phyloP scores from a whole-genome alignment of 306 rosid species.

The Cucumis melo region DNA sequence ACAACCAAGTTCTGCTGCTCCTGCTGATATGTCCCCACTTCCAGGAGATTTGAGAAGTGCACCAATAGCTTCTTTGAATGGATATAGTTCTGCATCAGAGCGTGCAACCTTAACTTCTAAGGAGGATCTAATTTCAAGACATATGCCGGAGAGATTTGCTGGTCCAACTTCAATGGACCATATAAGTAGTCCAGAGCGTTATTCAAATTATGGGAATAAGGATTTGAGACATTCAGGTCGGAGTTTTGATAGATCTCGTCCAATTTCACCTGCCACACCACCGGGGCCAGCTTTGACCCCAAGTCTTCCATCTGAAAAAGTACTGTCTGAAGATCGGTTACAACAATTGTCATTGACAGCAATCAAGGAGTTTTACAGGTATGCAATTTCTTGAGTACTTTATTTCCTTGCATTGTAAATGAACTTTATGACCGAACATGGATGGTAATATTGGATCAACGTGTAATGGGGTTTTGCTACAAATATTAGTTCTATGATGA shows the following conservation, averaged over 20 bases:
- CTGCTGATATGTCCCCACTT: constrained; percentile 28
- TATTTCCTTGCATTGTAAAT: background rate
- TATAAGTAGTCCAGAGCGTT: constrained; percentile 31
- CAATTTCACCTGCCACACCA: constrained; percentile 30
- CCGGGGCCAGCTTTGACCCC: constrained; percentile 30
- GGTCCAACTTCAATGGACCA: constrained; percentile 47
- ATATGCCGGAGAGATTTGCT: constrained; percentile 28
- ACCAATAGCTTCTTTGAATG: constrained; percentile 40
- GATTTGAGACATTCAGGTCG: constrained; percentile 45
- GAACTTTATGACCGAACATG: background rate
- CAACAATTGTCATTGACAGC: constrained; percentile 52
- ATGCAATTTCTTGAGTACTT: constrained; percentile 1
- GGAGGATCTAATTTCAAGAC: constrained; percentile 38
- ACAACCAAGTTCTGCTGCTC: constrained; percentile 27
- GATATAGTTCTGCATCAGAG: constrained; percentile 37
- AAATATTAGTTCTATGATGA: background rate
- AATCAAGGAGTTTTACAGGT: constrained; percentile 92
- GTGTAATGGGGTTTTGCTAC: background rate
- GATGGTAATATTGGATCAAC: background rate
- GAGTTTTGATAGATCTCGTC: constrained; percentile 37
- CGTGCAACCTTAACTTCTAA: constrained; percentile 23
- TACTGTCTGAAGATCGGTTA: constrained; percentile 38
- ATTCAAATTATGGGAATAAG: constrained; percentile 35
- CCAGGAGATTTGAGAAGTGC: constrained; percentile 38
- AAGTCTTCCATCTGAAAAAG: constrained; percentile 27